phyloP scores from a whole-genome alignment of 2,329 filamentous ascomycete species.

The Macroventuria anomochaeta region DNA sequence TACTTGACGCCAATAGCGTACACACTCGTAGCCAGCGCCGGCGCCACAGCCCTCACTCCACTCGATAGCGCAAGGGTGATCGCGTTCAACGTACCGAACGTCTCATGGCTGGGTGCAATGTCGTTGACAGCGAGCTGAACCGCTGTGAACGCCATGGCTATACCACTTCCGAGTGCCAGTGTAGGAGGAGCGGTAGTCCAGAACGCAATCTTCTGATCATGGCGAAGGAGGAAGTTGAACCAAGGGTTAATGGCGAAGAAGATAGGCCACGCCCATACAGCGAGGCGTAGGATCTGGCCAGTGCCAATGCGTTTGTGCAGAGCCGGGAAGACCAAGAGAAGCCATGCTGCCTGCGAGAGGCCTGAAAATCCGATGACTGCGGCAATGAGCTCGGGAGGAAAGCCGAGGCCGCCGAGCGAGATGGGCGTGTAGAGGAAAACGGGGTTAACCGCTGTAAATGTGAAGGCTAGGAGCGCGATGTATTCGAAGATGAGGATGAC shows the following conservation, averaged over 20 bases:
- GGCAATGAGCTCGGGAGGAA: slow-evolving; percentile 69
- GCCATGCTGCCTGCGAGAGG: slow-evolving; percentile 72
- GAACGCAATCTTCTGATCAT: slow-evolving; percentile 57
- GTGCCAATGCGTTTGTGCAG: slow-evolving; percentile 72
- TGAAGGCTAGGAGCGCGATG: slow-evolving; percentile 71
- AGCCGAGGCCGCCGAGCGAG: slow-evolving; percentile 68
- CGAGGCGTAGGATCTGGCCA: slow-evolving; percentile 66
- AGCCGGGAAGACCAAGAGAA: slow-evolving; percentile 71
- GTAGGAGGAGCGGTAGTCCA: slow-evolving; percentile 60
- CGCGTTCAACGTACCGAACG: slow-evolving; percentile 75
- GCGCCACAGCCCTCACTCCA: slow-evolving; percentile 69
- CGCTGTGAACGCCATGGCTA: slow-evolving; percentile 73
- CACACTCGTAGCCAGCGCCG: slow-evolving; percentile 69
- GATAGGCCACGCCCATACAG: slow-evolving; percentile 66
- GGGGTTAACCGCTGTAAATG: slow-evolving; percentile 73
- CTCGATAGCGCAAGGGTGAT: slow-evolving; percentile 68
- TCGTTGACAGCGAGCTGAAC: slow-evolving; percentile 79
- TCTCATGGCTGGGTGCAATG: slow-evolving; percentile 67
- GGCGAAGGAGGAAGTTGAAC: slow-evolving; percentile 63
- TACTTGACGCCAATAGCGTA: slow-evolving; percentile 71
- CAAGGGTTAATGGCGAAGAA: slow-evolving; percentile 65
- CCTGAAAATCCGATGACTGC: slow-evolving; percentile 70
- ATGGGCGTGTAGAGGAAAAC: slow-evolving; percentile 72
- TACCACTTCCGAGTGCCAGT: slow-evolving; percentile 65
- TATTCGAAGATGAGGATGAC: slow-evolving; percentile 72